Base-by-base conservation (phyloP, 768 basidiomycete species). In the Mycena alexandri region DNA sequence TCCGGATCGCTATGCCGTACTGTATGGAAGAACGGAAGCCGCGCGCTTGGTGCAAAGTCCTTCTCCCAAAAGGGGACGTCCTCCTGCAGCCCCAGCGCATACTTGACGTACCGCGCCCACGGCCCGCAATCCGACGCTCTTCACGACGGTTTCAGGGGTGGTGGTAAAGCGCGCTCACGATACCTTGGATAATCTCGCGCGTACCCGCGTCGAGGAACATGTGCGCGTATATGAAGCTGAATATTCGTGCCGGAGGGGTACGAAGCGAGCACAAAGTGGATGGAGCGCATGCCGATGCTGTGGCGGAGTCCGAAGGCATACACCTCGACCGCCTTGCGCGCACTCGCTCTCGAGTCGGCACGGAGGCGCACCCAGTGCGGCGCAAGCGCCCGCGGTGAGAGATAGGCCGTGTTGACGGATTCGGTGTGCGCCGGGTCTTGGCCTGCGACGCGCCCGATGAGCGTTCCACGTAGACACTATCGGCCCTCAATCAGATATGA, bases 11-110 rank as follows among this genome's bases (percentile, higher is more conserved):
- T 24, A 7, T 12, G 33, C 29, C 63, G 42, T 22, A 42, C 46
- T 4, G 54, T 56, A 50, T 64, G 63, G 43, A 64, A 64, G 6
- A 19, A 19, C 21, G 63, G 44, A 13, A 64, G 63, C 29, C 43
- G 13, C 54, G 44, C 46, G 29, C 44, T 19, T 6, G 53, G 63
- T 44, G 53, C 63, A 22, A 64, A 53, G 5, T 64, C 53, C 36
- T 57, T 55, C 21, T 6, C 16, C 63, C 63, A 64, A 29, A 56
- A 64, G 29, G 22, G 34, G 12, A 10, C 46, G 22, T 55, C 63
- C 13, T 54, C 24, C 46, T 50, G 43, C 33, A 64, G 21, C 19
- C 50, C 17, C 42, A 62, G 22, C 42, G 61, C 61, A 44, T 62
- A 38, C 22, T 24, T 9, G 13, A 54, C 61, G 33, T 53, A 62